These are phyloP conservation scores for Prunus kanzakura DNA, from an alignment of 306 rosid genomes.

Conservation along the genomic window DNA sequence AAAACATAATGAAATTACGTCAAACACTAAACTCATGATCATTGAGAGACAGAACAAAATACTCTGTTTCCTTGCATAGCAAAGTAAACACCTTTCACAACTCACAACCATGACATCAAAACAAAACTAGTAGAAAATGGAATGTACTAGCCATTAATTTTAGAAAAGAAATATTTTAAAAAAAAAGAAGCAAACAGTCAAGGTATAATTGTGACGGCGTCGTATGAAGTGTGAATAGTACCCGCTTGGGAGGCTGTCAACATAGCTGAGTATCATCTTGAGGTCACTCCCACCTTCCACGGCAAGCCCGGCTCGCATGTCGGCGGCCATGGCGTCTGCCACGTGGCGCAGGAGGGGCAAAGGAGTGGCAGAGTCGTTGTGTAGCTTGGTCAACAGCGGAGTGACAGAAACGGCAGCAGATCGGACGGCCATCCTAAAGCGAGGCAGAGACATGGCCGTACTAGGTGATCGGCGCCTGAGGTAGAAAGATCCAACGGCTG, in stretches of 20 bases:
- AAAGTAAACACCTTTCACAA: too few relatives aligned
- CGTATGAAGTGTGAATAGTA: slow-evolving; percentile 10
- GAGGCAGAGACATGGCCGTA: slow-evolving; percentile 29
- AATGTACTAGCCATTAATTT: background rate
- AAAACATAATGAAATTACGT: background rate
- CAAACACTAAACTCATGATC: background rate
- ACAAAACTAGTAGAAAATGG: background rate
- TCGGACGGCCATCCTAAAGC: slow-evolving; percentile 52
- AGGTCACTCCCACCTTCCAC: slow-evolving; percentile 53
- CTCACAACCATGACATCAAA: too few relatives aligned
- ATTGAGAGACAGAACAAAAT: background rate
- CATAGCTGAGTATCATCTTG: slow-evolving; percentile 85
- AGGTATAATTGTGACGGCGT: background rate
- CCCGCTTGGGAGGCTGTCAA: slow-evolving; percentile 84
- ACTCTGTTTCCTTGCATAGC: background rate
- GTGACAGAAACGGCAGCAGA: slow-evolving; percentile 43
- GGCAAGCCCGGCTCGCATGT: slow-evolving; percentile 78
- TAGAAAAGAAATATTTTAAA: background rate
- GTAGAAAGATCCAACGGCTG: slow-evolving; percentile 40
- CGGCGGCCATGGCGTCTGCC: slow-evolving; percentile 59
- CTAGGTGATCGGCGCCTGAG: slow-evolving; percentile 39
- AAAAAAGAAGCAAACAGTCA: background rate
- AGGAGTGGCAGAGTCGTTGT: slow-evolving; percentile 68
- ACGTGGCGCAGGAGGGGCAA: slow-evolving; percentile 65
- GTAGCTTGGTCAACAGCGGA: slow-evolving; percentile 52